These are phyloP conservation scores for Pinus albicaulis DNA, from an alignment of 75 land plant species.

Conservation along the genomic window DNA sequence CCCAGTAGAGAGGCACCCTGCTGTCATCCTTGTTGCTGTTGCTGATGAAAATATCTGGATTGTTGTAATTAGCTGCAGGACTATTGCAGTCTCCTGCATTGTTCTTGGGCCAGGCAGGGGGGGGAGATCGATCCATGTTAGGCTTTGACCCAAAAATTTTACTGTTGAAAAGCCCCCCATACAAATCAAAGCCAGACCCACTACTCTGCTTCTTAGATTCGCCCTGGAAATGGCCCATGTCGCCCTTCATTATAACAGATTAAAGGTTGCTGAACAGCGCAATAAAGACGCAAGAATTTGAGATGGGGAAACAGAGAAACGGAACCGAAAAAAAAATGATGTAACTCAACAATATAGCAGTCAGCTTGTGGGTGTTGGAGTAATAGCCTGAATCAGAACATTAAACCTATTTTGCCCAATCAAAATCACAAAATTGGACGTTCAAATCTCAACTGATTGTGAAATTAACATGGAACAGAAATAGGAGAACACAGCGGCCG, in stretches of 20 bases:
- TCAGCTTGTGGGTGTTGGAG: neutral
- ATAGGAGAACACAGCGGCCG: neutral
- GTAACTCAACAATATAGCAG: neutral
- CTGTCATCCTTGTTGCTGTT: slow-evolving; percentile 1
- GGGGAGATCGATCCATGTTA: neutral
- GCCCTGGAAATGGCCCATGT: slow-evolving; percentile 1
- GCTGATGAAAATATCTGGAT: too few relatives aligned
- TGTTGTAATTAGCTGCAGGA: neutral
- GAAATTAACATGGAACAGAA: neutral
- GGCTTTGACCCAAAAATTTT: slow-evolving; percentile 11
- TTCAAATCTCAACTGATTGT: neutral
- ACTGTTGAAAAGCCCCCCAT: slow-evolving; percentile 5
- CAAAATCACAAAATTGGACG: slow-evolving; percentile 1
- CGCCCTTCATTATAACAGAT: neutral
- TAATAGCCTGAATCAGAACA: neutral
- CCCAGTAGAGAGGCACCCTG: slow-evolving; percentile 3
- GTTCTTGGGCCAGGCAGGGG: neutral
- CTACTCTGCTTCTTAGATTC: slow-evolving; percentile 5
- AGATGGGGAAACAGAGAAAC: neutral
- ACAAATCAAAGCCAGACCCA: slow-evolving; percentile 11
- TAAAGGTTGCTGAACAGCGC: neutral
- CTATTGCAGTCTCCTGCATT: slow-evolving; percentile 2
- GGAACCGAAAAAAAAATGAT: neutral
- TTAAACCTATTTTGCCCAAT: neutral
- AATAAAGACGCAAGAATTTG: neutral